These are phyloP conservation scores for Aureobasidium sp. DNA, from an alignment of 2,329 filamentous ascomycete species.

Conservation along the genomic window DNA sequence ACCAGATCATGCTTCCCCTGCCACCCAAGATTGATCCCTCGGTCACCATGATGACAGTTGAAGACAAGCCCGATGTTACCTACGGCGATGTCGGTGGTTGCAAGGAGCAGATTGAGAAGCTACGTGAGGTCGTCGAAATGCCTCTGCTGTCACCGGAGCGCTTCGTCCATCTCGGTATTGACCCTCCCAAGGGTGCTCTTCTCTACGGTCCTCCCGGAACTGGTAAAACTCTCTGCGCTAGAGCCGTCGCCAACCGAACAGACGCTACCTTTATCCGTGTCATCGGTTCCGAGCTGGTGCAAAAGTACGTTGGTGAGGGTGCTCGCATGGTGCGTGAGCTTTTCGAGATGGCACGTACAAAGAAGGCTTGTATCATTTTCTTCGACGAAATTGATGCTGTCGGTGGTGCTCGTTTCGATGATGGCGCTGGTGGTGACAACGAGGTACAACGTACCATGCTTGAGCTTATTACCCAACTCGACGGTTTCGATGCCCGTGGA, in stretches of 20 bases:
- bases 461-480: conserved; percentile 92
- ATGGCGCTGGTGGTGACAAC: conserved; percentile 93
- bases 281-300: conserved; percentile 93
- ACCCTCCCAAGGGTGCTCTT: conserved; percentile 93
- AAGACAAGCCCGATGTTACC: conserved; percentile 98
- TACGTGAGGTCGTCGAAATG: conserved; percentile 98
- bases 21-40: conserved; percentile 98
- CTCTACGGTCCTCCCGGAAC: conserved; percentile 96
- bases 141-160: conserved; percentile 90
- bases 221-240: conserved; percentile 96
- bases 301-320: conserved; percentile 98
- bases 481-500: conserved; percentile 90
- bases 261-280: conserved; percentile 98
- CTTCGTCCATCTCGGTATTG: conserved; percentile 97
- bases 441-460: conserved; percentile 98
- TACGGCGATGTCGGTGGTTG: conserved; percentile 98
- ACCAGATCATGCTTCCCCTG: conserved; percentile 92
- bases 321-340: conserved; percentile 97
- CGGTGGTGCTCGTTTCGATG: conserved; percentile 91
- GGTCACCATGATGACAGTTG: conserved; percentile 99
- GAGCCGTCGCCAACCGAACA: conserved; percentile 94
- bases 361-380: conserved; percentile 99
- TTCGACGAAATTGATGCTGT: conserved; percentile 98
- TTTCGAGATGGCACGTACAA: conserved; percentile 98
- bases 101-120: conserved; percentile 99